A percentile compares a stretch with the other conserved stretches of the same genome.
These are phyloP conservation scores for Setaria italica DNA, from an alignment of 202 grass and related monocot genomes.

Conservation along the genomic window DNA sequence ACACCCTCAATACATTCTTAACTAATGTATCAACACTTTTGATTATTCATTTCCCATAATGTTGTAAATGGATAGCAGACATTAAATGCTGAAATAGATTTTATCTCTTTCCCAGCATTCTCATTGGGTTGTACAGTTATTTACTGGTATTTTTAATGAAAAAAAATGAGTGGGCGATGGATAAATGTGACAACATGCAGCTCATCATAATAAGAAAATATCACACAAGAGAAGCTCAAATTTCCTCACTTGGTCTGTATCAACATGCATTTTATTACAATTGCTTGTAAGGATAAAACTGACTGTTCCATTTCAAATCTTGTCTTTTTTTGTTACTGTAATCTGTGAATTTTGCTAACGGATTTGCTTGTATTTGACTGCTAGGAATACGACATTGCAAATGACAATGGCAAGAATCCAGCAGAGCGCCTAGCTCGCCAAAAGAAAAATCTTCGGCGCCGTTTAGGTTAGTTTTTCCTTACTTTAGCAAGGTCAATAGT, in stretches of 20 bases:
- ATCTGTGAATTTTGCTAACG: slow-evolving; percentile 30
- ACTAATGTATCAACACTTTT: slow-evolving; percentile 14
- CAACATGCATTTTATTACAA: slow-evolving; percentile 24
- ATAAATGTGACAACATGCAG: slow-evolving; percentile 32
- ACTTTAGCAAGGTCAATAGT: not conserved
- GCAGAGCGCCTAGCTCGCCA: slow-evolving; percentile 90
- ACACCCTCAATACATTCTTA: not conserved
- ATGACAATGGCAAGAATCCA: slow-evolving; percentile 81
- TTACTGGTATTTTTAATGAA: not conserved
- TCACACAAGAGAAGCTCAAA: slow-evolving; percentile 35
- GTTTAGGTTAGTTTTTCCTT: slow-evolving; percentile 79
- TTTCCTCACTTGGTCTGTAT: slow-evolving; percentile 40
- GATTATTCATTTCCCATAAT: not conserved
- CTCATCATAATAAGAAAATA: slow-evolving; percentile 5
- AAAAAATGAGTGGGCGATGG: slow-evolving; percentile 20
- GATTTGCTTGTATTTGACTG: slow-evolving; percentile 38
- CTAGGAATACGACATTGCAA: slow-evolving; percentile 94
- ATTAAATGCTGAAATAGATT: slow-evolving; percentile 20
- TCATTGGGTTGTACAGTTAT: slow-evolving; percentile 40
- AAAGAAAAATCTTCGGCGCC: slow-evolving; percentile 93
- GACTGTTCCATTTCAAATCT: slow-evolving; percentile 32
- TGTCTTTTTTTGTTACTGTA: not conserved
- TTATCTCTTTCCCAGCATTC: slow-evolving; percentile 7
- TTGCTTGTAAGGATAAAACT: slow-evolving; percentile 32
- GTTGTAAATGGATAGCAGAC: not conserved